Conservation (phyloP, 768 basidiomycete genomes). For the Boletus sp. region DNA sequence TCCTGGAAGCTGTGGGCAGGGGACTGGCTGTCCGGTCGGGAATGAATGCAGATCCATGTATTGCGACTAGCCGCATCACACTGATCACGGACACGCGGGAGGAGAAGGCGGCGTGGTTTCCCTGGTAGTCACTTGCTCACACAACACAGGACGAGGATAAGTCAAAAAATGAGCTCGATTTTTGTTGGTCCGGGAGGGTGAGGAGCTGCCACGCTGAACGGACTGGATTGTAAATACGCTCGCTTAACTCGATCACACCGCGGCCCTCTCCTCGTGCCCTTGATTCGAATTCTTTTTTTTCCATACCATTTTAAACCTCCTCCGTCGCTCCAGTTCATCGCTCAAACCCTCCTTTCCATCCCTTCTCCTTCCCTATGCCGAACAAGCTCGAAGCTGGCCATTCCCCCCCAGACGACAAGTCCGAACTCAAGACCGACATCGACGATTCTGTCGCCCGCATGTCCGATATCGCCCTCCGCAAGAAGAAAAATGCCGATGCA, state of each 20-base stretch:
- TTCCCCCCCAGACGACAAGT: conserved; percentile 36
- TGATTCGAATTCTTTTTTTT: conserved; percentile 66
- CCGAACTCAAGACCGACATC: conserved; percentile 37
- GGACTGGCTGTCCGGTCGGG: conserved; percentile 19
- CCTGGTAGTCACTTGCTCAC: not conserved
- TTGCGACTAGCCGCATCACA: not conserved
- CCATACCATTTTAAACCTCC: conserved; percentile 56
- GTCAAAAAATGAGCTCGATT: not conserved
- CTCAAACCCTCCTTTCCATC: conserved; percentile 6
- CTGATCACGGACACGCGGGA: conserved; percentile 4
- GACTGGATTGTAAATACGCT: conserved; percentile 38
- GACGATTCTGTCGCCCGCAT: conserved; percentile 41
- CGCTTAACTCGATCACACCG: conserved; percentile 40
- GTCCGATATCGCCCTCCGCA: conserved; percentile 69
- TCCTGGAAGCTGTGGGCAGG: conserved; percentile 31
- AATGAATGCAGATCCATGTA: conserved; percentile 36
- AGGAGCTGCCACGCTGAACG: conserved; percentile 26
- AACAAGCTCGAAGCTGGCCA: conserved; percentile 29
- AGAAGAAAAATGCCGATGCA: conserved; percentile 89
- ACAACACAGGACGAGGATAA: not conserved
- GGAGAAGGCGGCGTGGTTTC: not conserved
- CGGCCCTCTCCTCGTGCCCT: conserved; percentile 63
- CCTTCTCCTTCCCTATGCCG: conserved; percentile 20
- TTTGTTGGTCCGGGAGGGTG: not conserved
- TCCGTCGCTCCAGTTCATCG: conserved; percentile 18